Percentiles rank a stretch among this genome's conserved stretches.
Evolutionary conservation across 208 protist genomes (phyloP).

Genomic region (Eutreptiella sp.): DNA sequence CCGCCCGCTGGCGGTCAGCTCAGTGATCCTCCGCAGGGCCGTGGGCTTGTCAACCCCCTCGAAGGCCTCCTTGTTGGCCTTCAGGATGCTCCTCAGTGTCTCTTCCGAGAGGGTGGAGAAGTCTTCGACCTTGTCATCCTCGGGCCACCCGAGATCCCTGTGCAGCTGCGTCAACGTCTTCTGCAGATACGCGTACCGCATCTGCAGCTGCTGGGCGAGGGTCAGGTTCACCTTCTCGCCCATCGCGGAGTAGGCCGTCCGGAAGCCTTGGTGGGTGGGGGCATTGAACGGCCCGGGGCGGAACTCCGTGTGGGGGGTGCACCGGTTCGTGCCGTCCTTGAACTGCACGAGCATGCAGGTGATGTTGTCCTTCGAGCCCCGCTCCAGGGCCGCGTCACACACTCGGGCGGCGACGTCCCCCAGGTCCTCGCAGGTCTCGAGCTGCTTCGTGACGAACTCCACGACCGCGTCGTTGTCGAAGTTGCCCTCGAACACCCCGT

Average conservation of each 20-base stretch:
- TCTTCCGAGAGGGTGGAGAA: too few species aligned
- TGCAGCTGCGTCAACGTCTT: conserved; percentile 39
- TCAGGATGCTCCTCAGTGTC: too few species aligned
- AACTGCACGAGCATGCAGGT: conserved; percentile 81
- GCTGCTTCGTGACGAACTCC: conserved; percentile 64
- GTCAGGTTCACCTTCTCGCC: conserved; percentile 56
- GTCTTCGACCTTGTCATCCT: too few species aligned
- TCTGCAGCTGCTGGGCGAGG: conserved; percentile 61
- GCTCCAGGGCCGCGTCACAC: conserved; percentile 73
- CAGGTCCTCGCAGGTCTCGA: conserved; percentile 61
- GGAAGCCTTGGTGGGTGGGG: conserved; percentile 60
- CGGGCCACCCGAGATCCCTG: conserved; percentile 36
- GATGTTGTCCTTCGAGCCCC: conserved; percentile 80
- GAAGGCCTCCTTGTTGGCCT: too few species aligned
- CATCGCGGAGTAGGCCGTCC: conserved; percentile 72
- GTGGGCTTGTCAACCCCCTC: too few species aligned
- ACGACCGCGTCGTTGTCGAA: conserved; percentile 82
- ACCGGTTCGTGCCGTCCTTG: conserved; percentile 54
- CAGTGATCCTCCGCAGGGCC: too few species aligned
- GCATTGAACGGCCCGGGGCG: conserved; percentile 67
- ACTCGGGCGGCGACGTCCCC: conserved; percentile 65
- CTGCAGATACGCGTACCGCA: conserved; percentile 61
- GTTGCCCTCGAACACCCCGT: conserved; percentile 80
- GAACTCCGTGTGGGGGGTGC: conserved; percentile 52
- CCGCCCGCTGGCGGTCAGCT: too few species aligned